Evolutionary conservation across 768 basidiomycete species (phyloP).

Genomic region (Sporobolomyces phaffii): DNA sequence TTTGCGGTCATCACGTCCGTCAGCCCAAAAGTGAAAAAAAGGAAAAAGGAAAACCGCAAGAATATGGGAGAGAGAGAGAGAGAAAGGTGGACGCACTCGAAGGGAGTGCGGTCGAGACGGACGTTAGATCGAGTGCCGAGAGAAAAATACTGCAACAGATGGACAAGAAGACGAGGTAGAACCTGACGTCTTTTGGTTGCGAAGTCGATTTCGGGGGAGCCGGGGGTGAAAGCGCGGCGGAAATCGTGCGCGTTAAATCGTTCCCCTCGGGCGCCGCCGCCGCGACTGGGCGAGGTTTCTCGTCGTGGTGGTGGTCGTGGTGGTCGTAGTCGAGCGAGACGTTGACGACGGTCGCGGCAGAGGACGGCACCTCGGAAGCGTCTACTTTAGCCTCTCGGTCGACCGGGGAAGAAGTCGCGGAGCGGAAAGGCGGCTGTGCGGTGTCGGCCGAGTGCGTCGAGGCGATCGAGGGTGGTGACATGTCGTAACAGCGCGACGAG

Average conservation of each 20-base stretch:
- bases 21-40: not conserved
- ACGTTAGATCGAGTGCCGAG: slow-evolving; percentile 46
- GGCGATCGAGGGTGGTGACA: not conserved
- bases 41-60: too few relatives aligned
- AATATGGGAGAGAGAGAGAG: not conserved
- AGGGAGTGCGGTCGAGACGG: slow-evolving; percentile 43
- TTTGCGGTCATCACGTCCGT: not conserved
- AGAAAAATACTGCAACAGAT: slow-evolving; percentile 45
- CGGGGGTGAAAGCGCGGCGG: not conserved
- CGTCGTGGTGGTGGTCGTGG: not conserved
- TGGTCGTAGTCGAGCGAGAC: not conserved
- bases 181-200: slow-evolving; percentile 15
- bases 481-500: too few relatives aligned
- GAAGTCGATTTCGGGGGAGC: not conserved
- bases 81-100: not conserved
- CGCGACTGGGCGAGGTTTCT: not conserved
- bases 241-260: not conserved
- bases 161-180: slow-evolving; percentile 46
- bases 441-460: not conserved
- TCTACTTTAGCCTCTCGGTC: not conserved
- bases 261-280: not conserved
- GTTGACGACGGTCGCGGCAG: slow-evolving; percentile 10
- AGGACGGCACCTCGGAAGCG: not conserved
- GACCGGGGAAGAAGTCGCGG: not conserved
- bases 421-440: not conserved